These are phyloP conservation scores for Penicillium decumbens DNA, from an alignment of 2,329 filamentous ascomycete species.

Conservation along the genomic window DNA sequence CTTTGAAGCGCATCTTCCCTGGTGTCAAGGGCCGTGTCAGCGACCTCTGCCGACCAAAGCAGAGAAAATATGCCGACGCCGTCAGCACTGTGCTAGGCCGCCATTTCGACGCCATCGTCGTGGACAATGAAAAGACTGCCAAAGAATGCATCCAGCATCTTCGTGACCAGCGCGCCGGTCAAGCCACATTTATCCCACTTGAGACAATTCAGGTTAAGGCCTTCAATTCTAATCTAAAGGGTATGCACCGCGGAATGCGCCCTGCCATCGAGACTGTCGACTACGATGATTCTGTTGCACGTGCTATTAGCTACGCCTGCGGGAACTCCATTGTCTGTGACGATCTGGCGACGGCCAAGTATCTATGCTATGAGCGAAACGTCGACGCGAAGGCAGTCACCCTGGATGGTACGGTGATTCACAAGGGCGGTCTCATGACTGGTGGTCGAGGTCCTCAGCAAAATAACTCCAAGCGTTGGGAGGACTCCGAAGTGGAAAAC, in stretches of 20 bases:
- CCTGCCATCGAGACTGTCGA: constrained; percentile 95
- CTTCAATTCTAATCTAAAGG: constrained; percentile 84
- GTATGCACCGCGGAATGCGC: constrained; percentile 74
- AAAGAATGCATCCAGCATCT: constrained; percentile 92
- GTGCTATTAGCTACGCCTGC: constrained; percentile 91
- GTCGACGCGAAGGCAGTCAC: constrained; percentile 93
- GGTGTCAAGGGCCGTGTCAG: constrained; percentile 87
- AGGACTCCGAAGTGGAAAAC: constrained; percentile 83
- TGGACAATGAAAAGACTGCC: constrained; percentile 90
- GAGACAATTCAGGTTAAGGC: constrained; percentile 96
- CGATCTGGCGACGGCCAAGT: constrained; percentile 75
- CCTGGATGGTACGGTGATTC: constrained; percentile 90
- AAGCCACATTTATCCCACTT: constrained; percentile 90
- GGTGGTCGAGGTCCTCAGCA: constrained; percentile 80
- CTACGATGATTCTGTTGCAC: constrained; percentile 80
- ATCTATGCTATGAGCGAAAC: constrained; percentile 77
- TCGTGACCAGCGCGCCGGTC: constrained; percentile 79
- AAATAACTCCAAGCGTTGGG: constrained; percentile 69
- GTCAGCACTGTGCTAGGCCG: constrained; percentile 87
- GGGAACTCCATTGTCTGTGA: constrained; percentile 95
- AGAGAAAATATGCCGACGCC: constrained; percentile 93
- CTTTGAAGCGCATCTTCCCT: constrained; percentile 84
- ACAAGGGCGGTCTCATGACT: constrained; percentile 95
- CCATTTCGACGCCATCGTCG: constrained; percentile 90
- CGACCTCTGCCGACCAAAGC: constrained; percentile 90